phyloP scores from a whole-genome alignment of 108 stramenopile genomes.

The Conticribra weissflogii region DNA sequence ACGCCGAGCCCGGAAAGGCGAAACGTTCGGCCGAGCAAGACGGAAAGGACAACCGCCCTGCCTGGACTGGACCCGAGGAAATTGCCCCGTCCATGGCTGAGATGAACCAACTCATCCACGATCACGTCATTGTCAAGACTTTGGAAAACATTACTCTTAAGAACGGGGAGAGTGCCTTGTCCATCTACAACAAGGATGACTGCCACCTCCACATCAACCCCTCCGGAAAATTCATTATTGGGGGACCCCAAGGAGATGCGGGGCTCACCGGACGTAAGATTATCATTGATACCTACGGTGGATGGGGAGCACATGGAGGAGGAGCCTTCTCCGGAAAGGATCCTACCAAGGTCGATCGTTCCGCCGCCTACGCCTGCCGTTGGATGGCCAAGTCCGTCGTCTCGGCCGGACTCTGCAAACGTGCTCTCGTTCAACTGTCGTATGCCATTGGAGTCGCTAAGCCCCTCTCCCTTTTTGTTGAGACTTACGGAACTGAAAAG shows the following conservation, averaged over 20 bases:
- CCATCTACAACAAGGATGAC: constrained; percentile 77
- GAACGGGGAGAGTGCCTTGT: constrained; percentile 64
- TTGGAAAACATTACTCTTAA: constrained; percentile 81
- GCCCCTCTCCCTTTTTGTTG: constrained; percentile 93
- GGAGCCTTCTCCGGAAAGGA: constrained; percentile 98
- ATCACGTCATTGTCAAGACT: constrained; percentile 78
- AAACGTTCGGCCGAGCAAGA: constrained; percentile 94
- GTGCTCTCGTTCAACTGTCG: constrained; percentile 91
- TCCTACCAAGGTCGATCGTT: constrained; percentile 97
- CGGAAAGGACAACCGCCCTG: constrained; percentile 93
- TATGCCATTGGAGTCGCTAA: constrained; percentile 97
- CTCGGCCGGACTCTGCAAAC: constrained; percentile 92
- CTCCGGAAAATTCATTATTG: constrained; percentile 95
- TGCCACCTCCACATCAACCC: constrained; percentile 97
- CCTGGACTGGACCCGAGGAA: constrained; percentile 78
- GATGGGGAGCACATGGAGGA: constrained; percentile 98
- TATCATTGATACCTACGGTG: constrained; percentile 98
- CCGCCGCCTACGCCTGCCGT: constrained; percentile 95
- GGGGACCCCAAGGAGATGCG: constrained; percentile 98
- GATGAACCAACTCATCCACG: constrained; percentile 86
- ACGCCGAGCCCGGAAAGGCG: constrained; percentile 90
- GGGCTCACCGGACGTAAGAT: constrained; percentile 98
- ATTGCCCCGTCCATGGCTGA: constrained; percentile 82
- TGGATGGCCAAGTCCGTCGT: constrained; percentile 98
- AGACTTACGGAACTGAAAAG: constrained; percentile 95